Conservation (phyloP, 106 monocot genomes). For the Cymbidium sinense region DNA sequence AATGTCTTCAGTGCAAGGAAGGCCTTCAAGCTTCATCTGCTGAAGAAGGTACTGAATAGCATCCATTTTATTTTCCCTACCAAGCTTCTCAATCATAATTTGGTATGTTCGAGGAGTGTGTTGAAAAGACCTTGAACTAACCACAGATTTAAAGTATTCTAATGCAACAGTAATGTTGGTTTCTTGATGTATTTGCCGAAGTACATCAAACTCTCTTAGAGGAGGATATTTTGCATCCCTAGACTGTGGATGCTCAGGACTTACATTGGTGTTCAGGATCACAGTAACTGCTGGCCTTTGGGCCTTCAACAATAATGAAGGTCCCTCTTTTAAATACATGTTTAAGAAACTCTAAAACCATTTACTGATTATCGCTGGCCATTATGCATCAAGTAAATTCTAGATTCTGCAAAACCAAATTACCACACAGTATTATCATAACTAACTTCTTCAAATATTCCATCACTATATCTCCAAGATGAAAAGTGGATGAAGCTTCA, state of each 20-base stretch:
- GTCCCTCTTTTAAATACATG: conserved; percentile 53
- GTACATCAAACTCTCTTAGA: conserved; percentile 42
- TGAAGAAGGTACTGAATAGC: conserved; percentile 53
- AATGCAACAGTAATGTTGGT: conserved; percentile 23
- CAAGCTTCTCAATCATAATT: conserved; percentile 46
- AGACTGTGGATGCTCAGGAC: conserved; percentile 3
- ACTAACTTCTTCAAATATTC: background rate
- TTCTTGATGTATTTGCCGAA: conserved; percentile 20
- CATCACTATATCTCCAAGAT: no score
- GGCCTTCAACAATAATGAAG: conserved; percentile 23
- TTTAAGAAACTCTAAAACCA: background rate
- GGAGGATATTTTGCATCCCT: background rate
- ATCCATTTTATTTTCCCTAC: conserved; percentile 35
- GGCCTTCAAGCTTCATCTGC: conserved; percentile 62
- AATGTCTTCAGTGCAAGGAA: conserved; percentile 48
- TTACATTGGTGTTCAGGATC: conserved; percentile 21
- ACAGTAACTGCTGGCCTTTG: conserved; percentile 12
- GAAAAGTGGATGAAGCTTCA: no score
- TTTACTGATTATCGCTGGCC: background rate
- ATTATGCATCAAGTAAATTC: background rate
- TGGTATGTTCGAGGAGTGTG: conserved; percentile 51
- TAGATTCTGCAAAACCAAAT: background rate
- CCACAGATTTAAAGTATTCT: conserved; percentile 43
- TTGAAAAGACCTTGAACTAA: conserved; percentile 19
- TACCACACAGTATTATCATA: background rate